These are phyloP conservation scores for Aspergillus mulundensis DNA, from an alignment of 495 filamentous ascomycete species.

Conservation along the genomic window DNA sequence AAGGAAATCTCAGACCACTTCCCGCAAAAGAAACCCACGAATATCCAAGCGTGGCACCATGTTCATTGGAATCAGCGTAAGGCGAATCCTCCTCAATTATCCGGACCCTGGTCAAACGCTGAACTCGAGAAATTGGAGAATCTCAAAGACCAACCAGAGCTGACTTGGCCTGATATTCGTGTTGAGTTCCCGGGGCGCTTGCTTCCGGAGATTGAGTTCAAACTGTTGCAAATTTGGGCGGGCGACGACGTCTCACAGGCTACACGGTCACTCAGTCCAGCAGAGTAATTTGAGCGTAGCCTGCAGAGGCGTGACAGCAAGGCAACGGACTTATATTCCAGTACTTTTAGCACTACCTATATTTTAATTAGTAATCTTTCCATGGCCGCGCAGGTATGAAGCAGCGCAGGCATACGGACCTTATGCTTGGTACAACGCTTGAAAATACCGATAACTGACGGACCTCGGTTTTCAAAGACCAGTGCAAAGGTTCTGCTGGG, in stretches of 20 bases:
- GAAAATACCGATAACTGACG: background rate
- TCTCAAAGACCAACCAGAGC: slow-evolving; percentile 26
- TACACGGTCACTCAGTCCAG: slow-evolving; percentile 3
- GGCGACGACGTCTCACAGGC: slow-evolving; percentile 14
- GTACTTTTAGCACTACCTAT: background rate
- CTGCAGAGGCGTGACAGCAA: background rate
- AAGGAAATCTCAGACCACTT: slow-evolving; percentile 30
- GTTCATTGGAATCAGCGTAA: slow-evolving; percentile 34
- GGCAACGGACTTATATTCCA: background rate
- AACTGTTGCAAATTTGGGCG: slow-evolving; percentile 37
- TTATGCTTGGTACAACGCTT: background rate
- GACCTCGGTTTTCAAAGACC: background rate
- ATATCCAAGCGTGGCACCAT: slow-evolving; percentile 27
- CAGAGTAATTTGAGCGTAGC: background rate
- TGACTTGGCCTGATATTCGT: slow-evolving; percentile 33
- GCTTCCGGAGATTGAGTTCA: slow-evolving; percentile 34
- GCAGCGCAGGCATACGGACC: background rate
- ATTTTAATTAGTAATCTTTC: background rate
- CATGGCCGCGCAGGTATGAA: background rate
- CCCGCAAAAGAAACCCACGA: slow-evolving; percentile 22
- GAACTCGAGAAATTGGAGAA: slow-evolving; percentile 29
- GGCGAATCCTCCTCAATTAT: slow-evolving; percentile 28
- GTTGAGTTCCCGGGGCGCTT: slow-evolving; percentile 28
- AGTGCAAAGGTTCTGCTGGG: background rate
- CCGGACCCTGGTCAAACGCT: slow-evolving; percentile 30